A percentile compares a stretch with the other conserved stretches of the same genome.
These are phyloP conservation scores for Phoenix dactylifera DNA, from an alignment of 176 grass and related monocot genomes.

Conservation along the genomic window DNA sequence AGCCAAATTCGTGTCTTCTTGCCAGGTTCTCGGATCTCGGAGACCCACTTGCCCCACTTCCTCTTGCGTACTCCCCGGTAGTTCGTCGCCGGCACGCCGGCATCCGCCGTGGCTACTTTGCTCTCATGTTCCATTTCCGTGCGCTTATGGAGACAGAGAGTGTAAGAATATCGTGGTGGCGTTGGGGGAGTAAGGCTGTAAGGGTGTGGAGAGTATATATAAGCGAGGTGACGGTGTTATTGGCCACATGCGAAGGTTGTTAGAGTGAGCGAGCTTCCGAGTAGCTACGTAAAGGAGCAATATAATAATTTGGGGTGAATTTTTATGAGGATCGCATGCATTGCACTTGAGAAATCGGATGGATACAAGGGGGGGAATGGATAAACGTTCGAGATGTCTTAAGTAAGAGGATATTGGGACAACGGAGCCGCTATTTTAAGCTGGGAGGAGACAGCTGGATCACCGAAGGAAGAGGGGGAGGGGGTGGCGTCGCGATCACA, in stretches of 20 bases:
- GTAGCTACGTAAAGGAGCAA: neutral
- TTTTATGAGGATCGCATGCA: constrained; percentile 9
- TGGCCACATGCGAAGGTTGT: neutral
- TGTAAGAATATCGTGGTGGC: too few relatives aligned
- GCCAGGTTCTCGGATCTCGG: constrained; percentile 92
- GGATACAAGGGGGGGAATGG: constrained; percentile 8
- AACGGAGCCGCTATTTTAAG: constrained; percentile 5
- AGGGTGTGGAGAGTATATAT: neutral
- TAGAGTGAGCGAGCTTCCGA: neutral
- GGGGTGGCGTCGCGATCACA: neutral
- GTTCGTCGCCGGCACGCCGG: constrained; percentile 12
- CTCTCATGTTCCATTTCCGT: too few relatives aligned
- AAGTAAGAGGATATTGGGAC: neutral
- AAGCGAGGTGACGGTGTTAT: neutral
- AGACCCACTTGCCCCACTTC: constrained; percentile 96
- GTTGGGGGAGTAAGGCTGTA: neutral
- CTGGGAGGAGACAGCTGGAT: constrained; percentile 44
- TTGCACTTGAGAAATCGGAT: constrained; percentile 18
- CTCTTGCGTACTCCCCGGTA: constrained; percentile 83
- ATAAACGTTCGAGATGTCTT: constrained; percentile 23
- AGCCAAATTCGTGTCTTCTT: constrained; percentile 98
- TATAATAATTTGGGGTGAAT: neutral
- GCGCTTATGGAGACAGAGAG: too few relatives aligned
- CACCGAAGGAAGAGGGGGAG: neutral
- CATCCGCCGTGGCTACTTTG: constrained; percentile 13